Evolutionary conservation across 2,329 filamentous ascomycete species (phyloP).

Genomic region (Calonectria pauciramosa): DNA sequence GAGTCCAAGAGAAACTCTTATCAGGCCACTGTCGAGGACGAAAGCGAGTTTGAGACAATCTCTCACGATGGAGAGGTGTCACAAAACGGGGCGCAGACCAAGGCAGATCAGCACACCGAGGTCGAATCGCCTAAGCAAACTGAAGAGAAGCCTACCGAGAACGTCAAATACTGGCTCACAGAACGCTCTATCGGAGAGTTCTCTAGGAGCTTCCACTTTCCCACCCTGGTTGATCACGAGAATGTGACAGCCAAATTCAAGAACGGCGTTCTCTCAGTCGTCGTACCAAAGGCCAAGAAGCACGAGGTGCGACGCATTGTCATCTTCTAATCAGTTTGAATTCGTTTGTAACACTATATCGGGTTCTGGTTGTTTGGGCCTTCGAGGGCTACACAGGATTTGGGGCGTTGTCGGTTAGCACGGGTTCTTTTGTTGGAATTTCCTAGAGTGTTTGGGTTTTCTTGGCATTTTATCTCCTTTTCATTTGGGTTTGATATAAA

Average conservation of each 20-base stretch:
- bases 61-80: constrained; percentile 22
- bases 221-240: constrained; percentile 73
- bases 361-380: not conserved
- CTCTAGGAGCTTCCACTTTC: constrained; percentile 77
- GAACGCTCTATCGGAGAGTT: constrained; percentile 78
- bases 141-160: constrained; percentile 52
- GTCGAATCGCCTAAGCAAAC: constrained; percentile 9
- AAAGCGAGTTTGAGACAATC: constrained; percentile 51
- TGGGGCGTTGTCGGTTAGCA: not conserved
- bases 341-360: not conserved
- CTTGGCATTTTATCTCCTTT: not conserved
- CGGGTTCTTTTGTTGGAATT: not conserved
- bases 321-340: constrained; percentile 59
- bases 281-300: constrained; percentile 78
- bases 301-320: constrained; percentile 67
- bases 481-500: not conserved
- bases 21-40: constrained; percentile 78
- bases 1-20: constrained; percentile 49
- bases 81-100: constrained; percentile 24
- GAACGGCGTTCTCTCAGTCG: constrained; percentile 75
- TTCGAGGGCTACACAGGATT: not conserved
- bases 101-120: constrained; percentile 21
- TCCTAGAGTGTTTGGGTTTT: not conserved
- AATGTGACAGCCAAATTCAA: constrained; percentile 72
- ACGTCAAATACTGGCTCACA: constrained; percentile 77